Evolutionary conservation across 495 filamentous ascomycete species (phyloP).

Genomic region (Zalerion maritima): DNA sequence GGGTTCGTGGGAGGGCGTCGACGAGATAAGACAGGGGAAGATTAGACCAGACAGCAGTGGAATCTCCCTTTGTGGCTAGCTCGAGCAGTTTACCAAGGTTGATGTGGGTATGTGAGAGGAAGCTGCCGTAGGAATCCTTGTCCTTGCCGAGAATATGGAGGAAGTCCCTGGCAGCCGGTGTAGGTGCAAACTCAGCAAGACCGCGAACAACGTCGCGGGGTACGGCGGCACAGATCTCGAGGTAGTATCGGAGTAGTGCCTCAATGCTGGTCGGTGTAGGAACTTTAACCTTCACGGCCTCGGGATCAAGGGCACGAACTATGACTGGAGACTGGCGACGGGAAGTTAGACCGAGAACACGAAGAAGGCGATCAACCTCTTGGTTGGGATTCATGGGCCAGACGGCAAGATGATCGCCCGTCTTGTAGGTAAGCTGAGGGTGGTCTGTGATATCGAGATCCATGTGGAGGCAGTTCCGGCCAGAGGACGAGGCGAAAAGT

Average conservation of each 20-base stretch:
- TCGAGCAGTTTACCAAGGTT: conserved; percentile 28
- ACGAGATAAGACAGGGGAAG: conserved; percentile 32
- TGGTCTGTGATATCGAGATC: conserved; percentile 28
- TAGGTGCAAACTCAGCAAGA: conserved; percentile 32
- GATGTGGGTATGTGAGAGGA: conserved; percentile 20
- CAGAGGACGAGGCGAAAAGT: conserved; percentile 21
- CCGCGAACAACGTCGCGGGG: conserved; percentile 26
- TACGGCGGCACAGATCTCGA: conserved; percentile 34
- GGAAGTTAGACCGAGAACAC: conserved; percentile 54
- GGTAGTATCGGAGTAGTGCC: conserved; percentile 30
- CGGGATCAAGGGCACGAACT: conserved; percentile 79
- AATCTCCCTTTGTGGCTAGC: conserved; percentile 11
- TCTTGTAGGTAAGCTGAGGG: conserved; percentile 17
- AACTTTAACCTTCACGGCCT: conserved; percentile 21
- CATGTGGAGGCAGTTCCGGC: conserved; percentile 34
- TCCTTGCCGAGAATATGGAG: conserved; percentile 19
- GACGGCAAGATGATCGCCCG: conserved; percentile 63
- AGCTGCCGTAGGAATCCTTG: conserved; percentile 19
- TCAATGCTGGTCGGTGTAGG: conserved; percentile 28
- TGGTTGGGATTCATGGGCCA: conserved; percentile 51
- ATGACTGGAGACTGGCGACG: conserved; percentile 77
- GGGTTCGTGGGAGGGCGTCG: conserved; percentile 26
- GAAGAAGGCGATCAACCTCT: conserved; percentile 55
- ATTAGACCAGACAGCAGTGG: conserved; percentile 17
- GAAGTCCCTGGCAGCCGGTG: conserved; percentile 18